Percentiles rank a stretch among this genome's conserved stretches.
Conservation (phyloP, 2,329 filamentous ascomycete genomes). For the Thelonectria blattea region DNA sequence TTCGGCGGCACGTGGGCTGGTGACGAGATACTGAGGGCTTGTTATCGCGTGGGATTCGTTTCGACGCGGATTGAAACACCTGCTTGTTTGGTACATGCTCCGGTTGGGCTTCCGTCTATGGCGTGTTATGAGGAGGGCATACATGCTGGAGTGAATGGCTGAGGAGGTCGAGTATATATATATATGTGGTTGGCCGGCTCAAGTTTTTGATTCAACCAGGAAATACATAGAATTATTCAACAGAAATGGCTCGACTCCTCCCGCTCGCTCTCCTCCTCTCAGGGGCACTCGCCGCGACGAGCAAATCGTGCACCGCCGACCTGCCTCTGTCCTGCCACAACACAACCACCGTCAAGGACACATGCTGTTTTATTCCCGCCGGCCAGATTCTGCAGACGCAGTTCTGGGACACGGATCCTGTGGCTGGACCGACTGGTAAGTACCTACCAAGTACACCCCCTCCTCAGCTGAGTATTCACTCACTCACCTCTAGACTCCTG, state of each 20-base stretch:
- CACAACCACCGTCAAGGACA: conserved; percentile 63
- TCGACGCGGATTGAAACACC: conserved; percentile 15
- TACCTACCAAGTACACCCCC: fast-evolving
- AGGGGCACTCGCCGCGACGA: conserved; percentile 15
- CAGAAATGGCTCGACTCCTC: conserved; percentile 21
- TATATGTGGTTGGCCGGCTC: neutral
- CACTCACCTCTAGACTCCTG: conserved; percentile 60
- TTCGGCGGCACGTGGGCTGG: conserved; percentile 29
- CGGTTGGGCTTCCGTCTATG: conserved; percentile 1
- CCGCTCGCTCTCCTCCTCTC: conserved; percentile 23
- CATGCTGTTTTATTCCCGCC: conserved; percentile 76
- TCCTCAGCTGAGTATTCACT: no score
- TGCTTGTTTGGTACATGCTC: conserved; percentile 27
- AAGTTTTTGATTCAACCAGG: neutral
- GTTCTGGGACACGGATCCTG: conserved; percentile 75
- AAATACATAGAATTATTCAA: neutral
- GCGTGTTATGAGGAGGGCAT: conserved; percentile 1
- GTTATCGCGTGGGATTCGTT: conserved; percentile 21
- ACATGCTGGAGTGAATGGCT: neutral
- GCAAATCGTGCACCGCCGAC: conserved; percentile 27
- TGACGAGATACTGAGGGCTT: conserved; percentile 19
- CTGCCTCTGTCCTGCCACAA: conserved; percentile 59
- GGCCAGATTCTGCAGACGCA: conserved; percentile 77
- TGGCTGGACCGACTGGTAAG: conserved; percentile 60
- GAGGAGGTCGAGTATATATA: neutral